Base-by-base conservation (phyloP, 768 basidiomycete genomes). In the Leccinum truebloodii region DNA sequence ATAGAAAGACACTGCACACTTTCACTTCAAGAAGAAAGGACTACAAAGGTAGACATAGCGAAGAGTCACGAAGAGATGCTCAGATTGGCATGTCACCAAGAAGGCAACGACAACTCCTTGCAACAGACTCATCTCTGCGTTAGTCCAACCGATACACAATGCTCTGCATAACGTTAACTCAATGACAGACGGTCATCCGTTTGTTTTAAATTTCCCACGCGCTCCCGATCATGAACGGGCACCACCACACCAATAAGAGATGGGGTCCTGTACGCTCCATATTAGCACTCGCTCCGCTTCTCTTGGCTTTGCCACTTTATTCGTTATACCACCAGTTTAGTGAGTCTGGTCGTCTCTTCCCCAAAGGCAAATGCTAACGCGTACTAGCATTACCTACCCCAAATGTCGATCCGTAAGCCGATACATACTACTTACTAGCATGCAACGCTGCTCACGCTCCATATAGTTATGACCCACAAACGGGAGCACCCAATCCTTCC, bases 211-310 rank as follows among this genome's bases (percentile, higher is more conserved):
- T 26, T 26, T 37, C 35, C 35, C 35, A 37, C 35, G 35, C 35
- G 6, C 14, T 37, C 35, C 14, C 35, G 49, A 72, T 95, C 39
- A 78, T 5, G 34, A 34, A 34, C 34, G 12, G 34, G 12, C 34
- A 34, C 12, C 34, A 30, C 12, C 32, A 41, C 18, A 41, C 39
- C 2, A 30, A 30, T 28, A 41, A 41, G 46, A 22, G 63, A 54
- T 88, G 86, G 87, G 86, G 88, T 20, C 83, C 84, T 32, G 68
- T 83, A 62, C 80, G 80, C 63, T 88, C 88, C 22, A 65, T 87
- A 59, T 66, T 88, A 37, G 77, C 72, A 0, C 73, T 90, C 14
- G 70, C 80, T 0, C 86, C 87, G 3, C 72, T 88, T 8, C 74
- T 89, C 28, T 65, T 89, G 51, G 74, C 73, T 10, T 76, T 79